Conservation (phyloP, 2,329 filamentous ascomycete species). For the Metarhizium anisopliae region DNA sequence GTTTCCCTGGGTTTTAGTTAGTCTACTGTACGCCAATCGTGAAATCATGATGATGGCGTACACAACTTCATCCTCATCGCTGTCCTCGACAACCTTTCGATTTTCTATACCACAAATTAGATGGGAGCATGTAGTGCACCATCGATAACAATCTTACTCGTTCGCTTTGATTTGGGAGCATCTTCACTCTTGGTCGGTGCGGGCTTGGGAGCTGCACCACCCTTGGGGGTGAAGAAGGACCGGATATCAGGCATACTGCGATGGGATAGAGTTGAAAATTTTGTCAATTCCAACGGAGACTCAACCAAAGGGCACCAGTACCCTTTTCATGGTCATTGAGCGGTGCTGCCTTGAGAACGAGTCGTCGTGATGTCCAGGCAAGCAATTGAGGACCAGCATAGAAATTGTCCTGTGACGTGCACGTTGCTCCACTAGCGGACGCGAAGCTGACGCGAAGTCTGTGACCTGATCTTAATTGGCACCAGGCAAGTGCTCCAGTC, state of each 20-base stretch:
- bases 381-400: constrained; percentile 17
- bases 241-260: constrained; percentile 77
- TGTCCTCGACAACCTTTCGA: constrained; percentile 71
- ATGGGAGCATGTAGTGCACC: not conserved
- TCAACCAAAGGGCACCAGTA: constrained; percentile 1
- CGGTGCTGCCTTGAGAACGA: constrained; percentile 13
- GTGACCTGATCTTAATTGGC: constrained; percentile 28
- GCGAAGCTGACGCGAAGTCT: constrained; percentile 37
- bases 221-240: constrained; percentile 79
- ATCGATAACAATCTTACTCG: constrained; percentile 27
- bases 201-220: constrained; percentile 42
- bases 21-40: not conserved
- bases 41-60: not conserved
- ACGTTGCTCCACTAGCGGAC: constrained; percentile 19
- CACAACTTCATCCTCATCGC: constrained; percentile 59
- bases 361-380: not conserved
- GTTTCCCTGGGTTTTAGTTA: constrained; percentile 28
- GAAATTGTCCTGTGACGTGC: constrained; percentile 24
- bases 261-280: not conserved
- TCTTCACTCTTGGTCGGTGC: constrained; percentile 36
- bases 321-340: constrained; percentile 15
- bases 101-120: constrained; percentile 28
- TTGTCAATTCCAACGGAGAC: constrained; percentile 1
- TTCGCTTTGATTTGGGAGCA: constrained; percentile 33
- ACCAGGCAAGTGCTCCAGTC: not conserved